Evolutionary conservation across 768 basidiomycete genomes (phyloP).

Genomic region (Trametes gibbosa): DNA sequence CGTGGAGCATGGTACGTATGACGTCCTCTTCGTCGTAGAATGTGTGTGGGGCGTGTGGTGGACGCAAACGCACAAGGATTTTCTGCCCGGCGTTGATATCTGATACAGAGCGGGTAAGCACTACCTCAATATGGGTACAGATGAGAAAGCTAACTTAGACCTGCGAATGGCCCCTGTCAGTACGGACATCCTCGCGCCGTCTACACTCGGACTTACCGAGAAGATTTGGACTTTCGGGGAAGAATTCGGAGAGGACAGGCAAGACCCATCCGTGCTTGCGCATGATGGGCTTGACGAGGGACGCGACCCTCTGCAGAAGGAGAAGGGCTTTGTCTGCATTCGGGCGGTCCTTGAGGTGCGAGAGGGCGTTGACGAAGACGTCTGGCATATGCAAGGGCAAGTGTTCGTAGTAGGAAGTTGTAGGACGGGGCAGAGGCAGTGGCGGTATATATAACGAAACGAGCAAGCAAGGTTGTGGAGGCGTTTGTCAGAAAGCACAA

Average conservation of each 20-base stretch:
- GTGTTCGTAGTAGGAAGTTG: background rate
- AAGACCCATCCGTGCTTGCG: conserved; percentile 77
- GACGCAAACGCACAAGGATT: conserved; percentile 82
- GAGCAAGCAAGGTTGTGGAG: background rate
- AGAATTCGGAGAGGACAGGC: conserved; percentile 84
- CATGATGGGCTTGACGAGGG: conserved; percentile 94
- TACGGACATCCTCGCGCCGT: conserved; percentile 11
- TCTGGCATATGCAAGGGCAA: conserved; percentile 44
- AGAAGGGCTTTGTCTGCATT: conserved; percentile 65
- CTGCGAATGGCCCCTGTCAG: conserved; percentile 22
- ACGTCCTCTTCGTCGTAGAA: conserved; percentile 77
- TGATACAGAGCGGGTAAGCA: conserved; percentile 23
- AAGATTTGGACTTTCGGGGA: conserved; percentile 68
- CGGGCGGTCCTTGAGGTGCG: conserved; percentile 67
- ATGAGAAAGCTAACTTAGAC: conserved; percentile 36
- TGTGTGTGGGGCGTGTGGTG: conserved; percentile 59
- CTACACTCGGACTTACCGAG: conserved; percentile 51
- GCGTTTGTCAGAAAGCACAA: background rate
- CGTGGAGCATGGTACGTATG: conserved; percentile 86
- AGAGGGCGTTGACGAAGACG: conserved; percentile 61
- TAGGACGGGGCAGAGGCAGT: background rate
- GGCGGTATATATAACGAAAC: background rate
- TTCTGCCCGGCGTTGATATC: conserved; percentile 79
- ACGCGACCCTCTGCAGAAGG: conserved; percentile 66
- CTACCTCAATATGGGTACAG: background rate